These are phyloP conservation scores for Orbilia blumenaviensis DNA, from an alignment of 2,329 filamentous ascomycete species.

Conservation along the genomic window DNA sequence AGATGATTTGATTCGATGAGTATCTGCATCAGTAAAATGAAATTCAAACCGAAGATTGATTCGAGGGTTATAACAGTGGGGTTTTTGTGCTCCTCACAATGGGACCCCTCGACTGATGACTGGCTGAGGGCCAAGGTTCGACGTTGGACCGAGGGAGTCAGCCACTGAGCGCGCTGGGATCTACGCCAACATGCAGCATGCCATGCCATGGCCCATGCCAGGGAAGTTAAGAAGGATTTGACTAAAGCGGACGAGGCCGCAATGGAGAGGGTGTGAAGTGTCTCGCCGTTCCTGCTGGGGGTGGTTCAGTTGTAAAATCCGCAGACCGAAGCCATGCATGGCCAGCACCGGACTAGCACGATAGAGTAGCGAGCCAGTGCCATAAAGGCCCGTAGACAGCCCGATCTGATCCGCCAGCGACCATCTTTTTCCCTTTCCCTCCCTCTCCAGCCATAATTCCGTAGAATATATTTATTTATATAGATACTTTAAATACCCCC, in stretches of 20 bases:
- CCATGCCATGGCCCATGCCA: slow-evolving; percentile 17
- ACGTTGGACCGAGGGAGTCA: slow-evolving; percentile 38
- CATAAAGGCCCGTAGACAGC: slow-evolving; percentile 51
- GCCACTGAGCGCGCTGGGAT: slow-evolving; percentile 51
- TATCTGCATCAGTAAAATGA: not conserved
- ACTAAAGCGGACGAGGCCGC: slow-evolving; percentile 39
- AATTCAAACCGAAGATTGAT: slow-evolving; percentile 31
- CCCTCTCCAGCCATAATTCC: not conserved
- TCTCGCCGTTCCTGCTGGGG: slow-evolving; percentile 38
- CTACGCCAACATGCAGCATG: slow-evolving; percentile 45
- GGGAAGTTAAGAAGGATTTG: slow-evolving; percentile 37
- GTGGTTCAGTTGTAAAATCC: slow-evolving; percentile 24
- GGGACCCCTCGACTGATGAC: slow-evolving; percentile 11
- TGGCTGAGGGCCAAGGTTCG: slow-evolving; percentile 12
- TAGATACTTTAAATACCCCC: slow-evolving; percentile 5
- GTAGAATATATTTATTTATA: not conserved
- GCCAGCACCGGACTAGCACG: slow-evolving; percentile 58
- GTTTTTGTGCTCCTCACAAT: not conserved
- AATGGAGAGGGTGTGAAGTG: slow-evolving; percentile 30
- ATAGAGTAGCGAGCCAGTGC: slow-evolving; percentile 1
- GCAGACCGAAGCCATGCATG: slow-evolving; percentile 9
- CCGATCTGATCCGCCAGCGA: slow-evolving; percentile 47
- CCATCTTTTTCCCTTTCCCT: slow-evolving; percentile 43
- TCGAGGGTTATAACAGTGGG: slow-evolving; percentile 13
- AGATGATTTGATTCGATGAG: slow-evolving; percentile 50